Percentiles rank a stretch among this genome's conserved stretches.
Evolutionary conservation across 805 yeast species (phyloP).

Genomic region (Saturnispora silvae): DNA sequence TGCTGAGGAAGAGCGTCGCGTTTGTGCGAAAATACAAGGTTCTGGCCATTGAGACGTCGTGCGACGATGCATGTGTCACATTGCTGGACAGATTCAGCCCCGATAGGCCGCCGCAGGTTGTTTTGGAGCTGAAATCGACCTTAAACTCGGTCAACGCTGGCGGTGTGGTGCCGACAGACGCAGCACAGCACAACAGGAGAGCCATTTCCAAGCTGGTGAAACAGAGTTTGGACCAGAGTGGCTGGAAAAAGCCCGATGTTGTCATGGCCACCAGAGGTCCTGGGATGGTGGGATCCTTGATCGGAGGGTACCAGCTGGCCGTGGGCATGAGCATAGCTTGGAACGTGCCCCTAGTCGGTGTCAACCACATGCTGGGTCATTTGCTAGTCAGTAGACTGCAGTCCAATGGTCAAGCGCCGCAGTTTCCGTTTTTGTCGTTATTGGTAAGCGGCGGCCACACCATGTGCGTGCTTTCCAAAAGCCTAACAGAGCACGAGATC

Average conservation of each 20-base stretch:
- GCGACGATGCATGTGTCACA: slow-evolving; percentile 92
- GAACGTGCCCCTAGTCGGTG: slow-evolving; percentile 72
- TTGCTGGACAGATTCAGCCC: slow-evolving; percentile 41
- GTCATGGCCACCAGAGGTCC: slow-evolving; percentile 93
- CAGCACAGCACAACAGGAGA: slow-evolving; percentile 67
- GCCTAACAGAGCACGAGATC: slow-evolving; percentile 58
- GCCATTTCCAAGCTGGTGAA: slow-evolving; percentile 42
- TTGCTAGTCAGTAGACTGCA: slow-evolving; percentile 53
- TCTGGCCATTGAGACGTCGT: slow-evolving; percentile 82
- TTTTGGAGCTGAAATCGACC: slow-evolving; percentile 55
- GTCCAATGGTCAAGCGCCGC: slow-evolving; percentile 33
- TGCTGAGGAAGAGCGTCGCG: not conserved
- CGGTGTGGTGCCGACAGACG: slow-evolving; percentile 82
- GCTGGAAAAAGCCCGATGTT: slow-evolving; percentile 45
- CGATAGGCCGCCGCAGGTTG: slow-evolving; percentile 33
- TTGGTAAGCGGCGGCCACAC: slow-evolving; percentile 94
- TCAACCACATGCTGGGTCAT: slow-evolving; percentile 95
- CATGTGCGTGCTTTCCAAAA: slow-evolving; percentile 59
- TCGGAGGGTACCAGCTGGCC: slow-evolving; percentile 74
- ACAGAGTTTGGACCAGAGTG: slow-evolving; percentile 31
- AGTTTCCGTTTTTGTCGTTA: slow-evolving; percentile 63
- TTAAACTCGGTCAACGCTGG: slow-evolving; percentile 58
- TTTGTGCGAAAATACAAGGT: slow-evolving; percentile 39
- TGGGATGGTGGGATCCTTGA: slow-evolving; percentile 85
- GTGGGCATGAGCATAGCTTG: slow-evolving; percentile 78